Evolutionary conservation across 2,329 filamentous ascomycete species (phyloP).

Genomic region (Monosporascus cannonballus): DNA sequence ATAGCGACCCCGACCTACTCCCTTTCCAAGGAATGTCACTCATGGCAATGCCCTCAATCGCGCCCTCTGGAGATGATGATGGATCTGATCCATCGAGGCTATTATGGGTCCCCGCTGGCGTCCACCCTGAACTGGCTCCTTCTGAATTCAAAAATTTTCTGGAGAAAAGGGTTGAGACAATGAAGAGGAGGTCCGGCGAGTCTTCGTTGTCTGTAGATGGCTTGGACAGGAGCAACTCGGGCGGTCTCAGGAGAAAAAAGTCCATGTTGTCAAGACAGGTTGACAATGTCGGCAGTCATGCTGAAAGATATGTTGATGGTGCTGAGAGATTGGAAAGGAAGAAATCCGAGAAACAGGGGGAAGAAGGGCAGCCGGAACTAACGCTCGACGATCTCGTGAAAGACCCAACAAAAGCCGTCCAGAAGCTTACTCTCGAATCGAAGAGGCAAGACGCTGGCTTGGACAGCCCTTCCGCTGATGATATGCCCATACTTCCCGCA

Average conservation of each 20-base stretch:
- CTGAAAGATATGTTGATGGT: constrained; percentile 71
- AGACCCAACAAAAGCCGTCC: constrained; percentile 66
- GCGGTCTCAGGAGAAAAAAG: constrained; percentile 75
- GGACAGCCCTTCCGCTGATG: constrained; percentile 47
- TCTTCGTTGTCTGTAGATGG: constrained; percentile 56
- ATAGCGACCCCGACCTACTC: constrained; percentile 67
- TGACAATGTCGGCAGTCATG: constrained; percentile 58
- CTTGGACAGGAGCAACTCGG: constrained; percentile 46
- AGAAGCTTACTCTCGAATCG: constrained; percentile 58
- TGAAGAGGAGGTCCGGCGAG: constrained; percentile 76
- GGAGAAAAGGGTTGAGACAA: constrained; percentile 85
- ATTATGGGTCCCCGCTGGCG: constrained; percentile 90
- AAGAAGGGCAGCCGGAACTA: constrained; percentile 52
- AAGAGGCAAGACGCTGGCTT: constrained; percentile 37
- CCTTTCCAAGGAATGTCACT: constrained; percentile 60
- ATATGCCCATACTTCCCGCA: constrained; percentile 80
- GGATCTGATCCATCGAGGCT: constrained; percentile 83
- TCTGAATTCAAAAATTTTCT: constrained; percentile 96
- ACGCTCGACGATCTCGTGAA: constrained; percentile 76
- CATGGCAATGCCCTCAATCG: constrained; percentile 65
- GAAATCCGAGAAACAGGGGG: constrained; percentile 48
- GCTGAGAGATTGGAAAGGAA: constrained; percentile 73
- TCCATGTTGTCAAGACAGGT: constrained; percentile 94
- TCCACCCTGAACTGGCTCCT: constrained; percentile 91
- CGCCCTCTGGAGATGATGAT: constrained; percentile 67